Evolutionary conservation across 768 basidiomycete species (phyloP).

Genomic region (Pleurotus cornucopiae): DNA sequence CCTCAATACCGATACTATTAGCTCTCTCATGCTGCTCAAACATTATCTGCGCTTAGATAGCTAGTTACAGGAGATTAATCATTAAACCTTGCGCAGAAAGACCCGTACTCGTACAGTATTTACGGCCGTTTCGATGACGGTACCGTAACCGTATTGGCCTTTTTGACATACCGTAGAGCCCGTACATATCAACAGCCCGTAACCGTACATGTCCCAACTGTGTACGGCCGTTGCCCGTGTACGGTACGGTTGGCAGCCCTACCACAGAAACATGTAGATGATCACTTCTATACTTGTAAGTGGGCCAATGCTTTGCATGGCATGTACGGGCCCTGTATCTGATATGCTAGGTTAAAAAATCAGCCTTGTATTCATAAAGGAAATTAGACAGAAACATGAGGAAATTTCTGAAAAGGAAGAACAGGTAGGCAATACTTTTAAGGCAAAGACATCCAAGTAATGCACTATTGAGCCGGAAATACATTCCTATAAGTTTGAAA

Average conservation of each 20-base stretch:
- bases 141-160: background rate
- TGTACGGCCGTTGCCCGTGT: background rate
- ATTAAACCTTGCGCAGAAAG: background rate
- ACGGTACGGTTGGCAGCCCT: background rate
- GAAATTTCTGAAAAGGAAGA: too few relatives aligned
- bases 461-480: too few relatives aligned
- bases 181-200: background rate
- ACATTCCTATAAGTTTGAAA: too few relatives aligned
- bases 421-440: too few relatives aligned
- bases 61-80: background rate
- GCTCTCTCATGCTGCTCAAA: slow-evolving; percentile 24
- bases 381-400: too few relatives aligned
- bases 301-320: too few relatives aligned
- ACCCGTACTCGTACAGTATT: background rate
- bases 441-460: too few relatives aligned
- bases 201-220: background rate
- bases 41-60: slow-evolving; percentile 1
- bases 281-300: too few relatives aligned
- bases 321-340: too few relatives aligned
- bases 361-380: too few relatives aligned
- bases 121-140: background rate
- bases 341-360: too few relatives aligned
- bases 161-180: background rate
- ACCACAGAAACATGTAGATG: background rate
- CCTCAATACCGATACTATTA: slow-evolving; percentile 23